These are phyloP conservation scores for Fraxinus floribunda DNA, from an alignment of 305 asterid genomes.

Conservation along the genomic window DNA sequence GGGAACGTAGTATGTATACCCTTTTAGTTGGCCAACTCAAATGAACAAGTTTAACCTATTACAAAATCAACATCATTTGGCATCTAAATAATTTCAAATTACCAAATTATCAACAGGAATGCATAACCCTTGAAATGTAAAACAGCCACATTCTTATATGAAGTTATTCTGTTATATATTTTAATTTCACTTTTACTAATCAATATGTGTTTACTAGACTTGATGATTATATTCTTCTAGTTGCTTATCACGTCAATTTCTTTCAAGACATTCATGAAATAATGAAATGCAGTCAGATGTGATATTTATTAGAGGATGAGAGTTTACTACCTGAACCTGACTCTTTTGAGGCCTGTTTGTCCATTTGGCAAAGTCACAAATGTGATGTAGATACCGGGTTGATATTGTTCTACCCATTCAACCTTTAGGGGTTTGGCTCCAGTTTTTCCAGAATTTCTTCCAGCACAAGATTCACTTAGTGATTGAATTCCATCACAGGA, in stretches of 20 bases:
- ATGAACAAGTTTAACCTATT: neutral
- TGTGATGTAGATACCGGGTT: conserved; percentile 47
- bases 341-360: conserved; percentile 38
- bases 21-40: neutral
- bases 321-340: conserved; percentile 44
- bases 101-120: neutral
- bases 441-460: conserved; percentile 21
- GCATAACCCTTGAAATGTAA: neutral
- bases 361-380: conserved; percentile 31
- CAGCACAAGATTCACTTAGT: conserved; percentile 23
- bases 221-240: neutral
- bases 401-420: conserved; percentile 46
- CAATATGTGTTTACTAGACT: neutral
- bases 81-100: neutral
- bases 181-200: neutral
- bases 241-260: neutral
- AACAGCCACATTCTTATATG: neutral
- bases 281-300: neutral
- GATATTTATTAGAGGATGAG: neutral
- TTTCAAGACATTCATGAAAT: neutral
- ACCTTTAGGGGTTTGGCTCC: conserved; percentile 24
- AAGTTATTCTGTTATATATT: neutral
- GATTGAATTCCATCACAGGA: conserved; percentile 15
- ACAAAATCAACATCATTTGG: neutral
- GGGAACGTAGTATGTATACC: neutral